phyloP scores from a whole-genome alignment of 2,329 filamentous ascomycete genomes.

The Pseudogymnoascus verrucosus region DNA sequence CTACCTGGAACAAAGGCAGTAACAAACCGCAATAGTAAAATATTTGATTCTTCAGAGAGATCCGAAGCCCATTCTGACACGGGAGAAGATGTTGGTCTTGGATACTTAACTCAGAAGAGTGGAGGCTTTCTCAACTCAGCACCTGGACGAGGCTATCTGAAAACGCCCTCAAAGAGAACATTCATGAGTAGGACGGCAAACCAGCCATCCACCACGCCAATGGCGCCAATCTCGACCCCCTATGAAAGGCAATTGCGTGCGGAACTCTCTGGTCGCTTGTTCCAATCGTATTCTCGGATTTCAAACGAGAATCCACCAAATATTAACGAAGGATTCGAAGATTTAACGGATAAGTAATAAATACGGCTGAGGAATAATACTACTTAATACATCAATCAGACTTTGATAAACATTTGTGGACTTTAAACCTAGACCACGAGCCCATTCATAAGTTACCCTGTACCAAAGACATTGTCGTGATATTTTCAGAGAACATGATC shows the following conservation, averaged over 20 bases:
- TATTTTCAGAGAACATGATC: neutral
- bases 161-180: slow-evolving; percentile 42
- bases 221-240: slow-evolving; percentile 36
- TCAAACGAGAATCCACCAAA: neutral
- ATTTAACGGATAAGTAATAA: neutral
- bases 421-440: neutral
- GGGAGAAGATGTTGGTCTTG: slow-evolving; percentile 21
- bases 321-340: neutral
- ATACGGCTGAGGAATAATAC: neutral
- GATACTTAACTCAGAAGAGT: slow-evolving; percentile 19
- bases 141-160: slow-evolving; percentile 23
- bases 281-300: slow-evolving; percentile 5
- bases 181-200: slow-evolving; percentile 33
- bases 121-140: slow-evolving; percentile 18
- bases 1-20: neutral
- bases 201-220: slow-evolving; percentile 36
- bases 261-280: slow-evolving; percentile 10
- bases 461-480: neutral
- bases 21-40: neutral
- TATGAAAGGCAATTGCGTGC: slow-evolving; percentile 31
- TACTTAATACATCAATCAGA: neutral
- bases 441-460: neutral
- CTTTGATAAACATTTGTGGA: neutral
- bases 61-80: slow-evolving; percentile 25
- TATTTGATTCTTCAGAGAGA: slow-evolving; percentile 9